A percentile compares a stretch with the other conserved stretches of the same genome.
Evolutionary conservation across 495 filamentous ascomycete genomes (phyloP).

Genomic region (Thermothielavioides terrestris): DNA sequence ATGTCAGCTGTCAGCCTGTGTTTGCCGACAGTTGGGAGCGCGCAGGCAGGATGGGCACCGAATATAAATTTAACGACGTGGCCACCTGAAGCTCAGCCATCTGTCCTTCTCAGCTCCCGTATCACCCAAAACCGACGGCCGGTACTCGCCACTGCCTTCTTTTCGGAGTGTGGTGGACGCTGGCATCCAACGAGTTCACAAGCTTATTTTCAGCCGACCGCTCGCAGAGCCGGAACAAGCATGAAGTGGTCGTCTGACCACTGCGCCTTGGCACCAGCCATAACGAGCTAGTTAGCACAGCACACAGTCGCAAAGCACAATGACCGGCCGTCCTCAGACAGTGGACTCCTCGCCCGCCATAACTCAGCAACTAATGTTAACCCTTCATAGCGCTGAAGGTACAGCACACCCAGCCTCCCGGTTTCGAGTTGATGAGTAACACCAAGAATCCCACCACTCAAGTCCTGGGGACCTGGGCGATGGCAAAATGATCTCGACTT

Average conservation of each 20-base stretch:
- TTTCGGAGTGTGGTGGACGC: neutral
- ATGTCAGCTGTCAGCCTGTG: neutral
- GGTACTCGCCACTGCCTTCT: neutral
- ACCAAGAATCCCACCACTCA: too few species aligned
- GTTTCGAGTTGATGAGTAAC: too few species aligned
- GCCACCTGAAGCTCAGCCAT: slow-evolving; percentile 7
- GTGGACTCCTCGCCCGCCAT: too few species aligned
- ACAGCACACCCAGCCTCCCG: too few species aligned
- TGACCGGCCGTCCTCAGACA: too few species aligned
- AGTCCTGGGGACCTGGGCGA: too few species aligned
- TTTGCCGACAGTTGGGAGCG: neutral
- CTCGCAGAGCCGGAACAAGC: neutral
- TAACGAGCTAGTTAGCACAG: too few species aligned
- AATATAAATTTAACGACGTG: slow-evolving; percentile 14
- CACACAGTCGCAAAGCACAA: too few species aligned
- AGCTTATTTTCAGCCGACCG: neutral
- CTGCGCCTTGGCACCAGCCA: neutral
- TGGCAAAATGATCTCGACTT: too few species aligned
- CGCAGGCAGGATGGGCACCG: neutral
- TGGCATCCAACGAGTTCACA: neutral
- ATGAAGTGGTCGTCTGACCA: neutral
- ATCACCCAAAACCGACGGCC: neutral
- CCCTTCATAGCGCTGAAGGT: too few species aligned
- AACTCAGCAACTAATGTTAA: too few species aligned
- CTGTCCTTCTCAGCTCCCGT: slow-evolving; percentile 6